Base-by-base conservation (phyloP, 179 eudicot species). In the Silene vulgaris region DNA sequence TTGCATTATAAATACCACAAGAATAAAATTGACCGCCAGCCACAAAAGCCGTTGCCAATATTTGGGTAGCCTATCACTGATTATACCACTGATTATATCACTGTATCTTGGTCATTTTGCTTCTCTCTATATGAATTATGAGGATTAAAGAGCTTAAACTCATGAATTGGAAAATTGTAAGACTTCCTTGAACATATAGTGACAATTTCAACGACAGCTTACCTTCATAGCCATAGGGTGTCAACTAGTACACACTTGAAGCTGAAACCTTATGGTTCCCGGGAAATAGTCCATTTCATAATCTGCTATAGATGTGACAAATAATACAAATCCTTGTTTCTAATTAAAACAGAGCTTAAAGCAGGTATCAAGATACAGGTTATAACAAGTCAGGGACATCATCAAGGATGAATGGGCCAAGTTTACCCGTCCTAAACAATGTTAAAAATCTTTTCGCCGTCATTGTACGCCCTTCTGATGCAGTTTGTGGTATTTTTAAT, bases 401-500 rank as follows among this genome's bases (percentile, higher is more conserved):
- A 83, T 95, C 99, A 40, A 95, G 97, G 77, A 92, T 95, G 81
- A 92, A 92, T 50, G 90, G 95, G 37, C 99, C 99, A 8, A 95
- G 97, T 80, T 89, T 95, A 76, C 99, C 99, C 3, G 85, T 81
- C 76, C 99, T 89, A 85, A 95, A 95, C 63, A 95, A 82, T 5
- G 97, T 84, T 54, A 92, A 85, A 79, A 95, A 88, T 83, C 85
- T 87, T 85, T 95, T 95, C 1, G 99, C 85, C 40, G 85, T 92
- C 87, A 85, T 87, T 5, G 78, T 78, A 12, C 97, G 89, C 71
- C 90, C 91, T 82, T 95, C 99, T 14, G 92, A 79, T 40, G 97
- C 88, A 70, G 81, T 84, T 30, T 87, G 87, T 45, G 97, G 91
- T 85, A 95, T 85, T 86, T 85, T 92, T 20, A 95, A 79, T 56